Conservation (phyloP, 257 asterid genomes). For the Jacaranda copaia region DNA sequence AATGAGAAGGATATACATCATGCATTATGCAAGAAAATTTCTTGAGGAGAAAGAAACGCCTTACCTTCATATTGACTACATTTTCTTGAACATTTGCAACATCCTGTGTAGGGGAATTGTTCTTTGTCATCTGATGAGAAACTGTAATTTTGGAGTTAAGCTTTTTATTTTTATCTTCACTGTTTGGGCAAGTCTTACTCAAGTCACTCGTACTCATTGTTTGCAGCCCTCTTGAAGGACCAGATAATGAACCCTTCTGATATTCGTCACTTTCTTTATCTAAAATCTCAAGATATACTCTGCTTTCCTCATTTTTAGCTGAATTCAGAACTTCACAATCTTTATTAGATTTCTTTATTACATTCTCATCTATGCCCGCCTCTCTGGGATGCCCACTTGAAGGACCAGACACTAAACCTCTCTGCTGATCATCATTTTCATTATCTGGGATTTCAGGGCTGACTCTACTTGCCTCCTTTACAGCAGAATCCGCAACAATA, state of each 20-base stretch:
- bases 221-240: constrained; percentile 38
- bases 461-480: neutral
- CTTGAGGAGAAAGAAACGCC: constrained; percentile 5
- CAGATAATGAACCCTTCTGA: constrained; percentile 28
- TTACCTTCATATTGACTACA: constrained; percentile 41
- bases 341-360: neutral
- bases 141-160: constrained; percentile 29
- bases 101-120: constrained; percentile 25
- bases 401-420: constrained; percentile 6
- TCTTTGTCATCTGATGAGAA: constrained; percentile 49
- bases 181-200: constrained; percentile 2
- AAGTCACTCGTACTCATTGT: constrained; percentile 13
- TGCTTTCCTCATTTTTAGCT: neutral
- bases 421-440: neutral
- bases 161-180: constrained; percentile 34
- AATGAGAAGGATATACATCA: neutral
- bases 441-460: neutral
- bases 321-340: neutral
- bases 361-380: neutral
- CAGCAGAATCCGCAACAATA: neutral
- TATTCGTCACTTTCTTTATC: constrained; percentile 5
- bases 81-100: constrained; percentile 28
- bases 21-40: neutral
- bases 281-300: neutral
- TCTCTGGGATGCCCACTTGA: neutral